phyloP scores from a whole-genome alignment of 1,139 yeast genomes.

The Protomyces arabidopsidicola region DNA sequence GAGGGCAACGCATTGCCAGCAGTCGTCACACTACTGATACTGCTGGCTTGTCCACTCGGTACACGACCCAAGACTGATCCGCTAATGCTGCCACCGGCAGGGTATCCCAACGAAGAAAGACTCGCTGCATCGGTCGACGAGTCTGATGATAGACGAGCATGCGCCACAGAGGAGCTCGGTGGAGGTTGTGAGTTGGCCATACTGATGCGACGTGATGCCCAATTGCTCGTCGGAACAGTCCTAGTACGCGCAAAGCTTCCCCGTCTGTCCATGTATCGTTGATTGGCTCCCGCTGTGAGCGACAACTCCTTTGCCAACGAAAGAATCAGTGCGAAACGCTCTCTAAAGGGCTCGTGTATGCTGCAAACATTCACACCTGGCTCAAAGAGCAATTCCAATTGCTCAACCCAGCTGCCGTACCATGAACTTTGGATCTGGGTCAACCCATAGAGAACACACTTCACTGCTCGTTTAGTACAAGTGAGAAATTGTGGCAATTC shows the following conservation, averaged over 20 bases:
- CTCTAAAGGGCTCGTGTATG: background rate
- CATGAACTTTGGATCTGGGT: constrained; percentile 9
- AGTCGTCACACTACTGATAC: background rate
- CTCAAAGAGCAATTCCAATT: background rate
- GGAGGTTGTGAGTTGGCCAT: background rate
- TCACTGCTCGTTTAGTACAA: constrained; percentile 3
- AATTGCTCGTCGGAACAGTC: background rate
- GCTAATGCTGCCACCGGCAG: background rate
- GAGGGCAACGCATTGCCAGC: background rate
- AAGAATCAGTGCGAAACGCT: background rate
- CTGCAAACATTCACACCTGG: background rate
- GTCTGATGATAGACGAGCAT: background rate
- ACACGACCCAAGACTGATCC: background rate
- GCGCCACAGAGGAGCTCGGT: background rate
- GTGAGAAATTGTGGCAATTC: constrained; percentile 11
- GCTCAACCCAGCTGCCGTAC: constrained; percentile 12
- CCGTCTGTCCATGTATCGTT: background rate
- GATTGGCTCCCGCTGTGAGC: background rate
- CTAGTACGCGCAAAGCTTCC: background rate
- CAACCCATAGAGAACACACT: background rate
- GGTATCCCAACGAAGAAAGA: background rate
- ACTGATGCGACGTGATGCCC: background rate
- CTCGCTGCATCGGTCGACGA: background rate
- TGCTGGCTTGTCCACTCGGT: background rate
- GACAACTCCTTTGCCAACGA: background rate